Evolutionary conservation across 1,139 yeast genomes (phyloP).

Genomic region (Entelexis sorbosivorans): DNA sequence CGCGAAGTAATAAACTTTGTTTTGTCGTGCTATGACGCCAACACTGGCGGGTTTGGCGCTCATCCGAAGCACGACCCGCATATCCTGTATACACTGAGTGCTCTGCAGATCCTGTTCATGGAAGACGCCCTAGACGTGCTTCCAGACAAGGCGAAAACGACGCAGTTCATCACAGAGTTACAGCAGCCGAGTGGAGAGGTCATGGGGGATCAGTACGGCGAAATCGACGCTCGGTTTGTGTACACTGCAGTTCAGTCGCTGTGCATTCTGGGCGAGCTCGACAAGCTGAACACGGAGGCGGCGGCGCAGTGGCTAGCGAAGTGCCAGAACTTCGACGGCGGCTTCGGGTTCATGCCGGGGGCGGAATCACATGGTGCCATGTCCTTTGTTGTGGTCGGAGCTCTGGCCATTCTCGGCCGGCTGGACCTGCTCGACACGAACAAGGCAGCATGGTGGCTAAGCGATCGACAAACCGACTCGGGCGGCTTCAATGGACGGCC

Average conservation of each 20-base stretch:
- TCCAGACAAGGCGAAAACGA: slow-evolving; percentile 29
- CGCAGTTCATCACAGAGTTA: slow-evolving; percentile 43
- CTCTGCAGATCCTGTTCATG: slow-evolving; percentile 63
- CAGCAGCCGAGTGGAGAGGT: slow-evolving; percentile 71
- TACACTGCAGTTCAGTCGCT: slow-evolving; percentile 71
- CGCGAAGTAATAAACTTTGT: slow-evolving; percentile 58
- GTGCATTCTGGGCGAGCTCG: slow-evolving; percentile 54
- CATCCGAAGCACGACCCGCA: slow-evolving; percentile 87
- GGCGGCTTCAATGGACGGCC: slow-evolving; percentile 98
- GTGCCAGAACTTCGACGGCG: slow-evolving; percentile 92
- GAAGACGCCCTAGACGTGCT: slow-evolving; percentile 46
- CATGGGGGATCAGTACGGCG: slow-evolving; percentile 85
- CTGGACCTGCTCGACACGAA: slow-evolving; percentile 46
- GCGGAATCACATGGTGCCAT: slow-evolving; percentile 95
- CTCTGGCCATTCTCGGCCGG: slow-evolving; percentile 58
- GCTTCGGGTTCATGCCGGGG: slow-evolving; percentile 88
- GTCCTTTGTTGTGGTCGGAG: slow-evolving; percentile 70
- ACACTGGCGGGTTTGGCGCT: slow-evolving; percentile 77
- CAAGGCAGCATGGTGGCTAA: slow-evolving; percentile 66
- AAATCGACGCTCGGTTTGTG: slow-evolving; percentile 81
- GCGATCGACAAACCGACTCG: slow-evolving; percentile 77
- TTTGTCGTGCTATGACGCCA: slow-evolving; percentile 44
- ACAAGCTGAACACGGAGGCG: slow-evolving; percentile 47
- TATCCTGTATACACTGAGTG: slow-evolving; percentile 75
- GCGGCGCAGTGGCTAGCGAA: slow-evolving; percentile 53